Base-by-base conservation (phyloP, 2,329 filamentous ascomycete species). In the Alternaria burnsii region DNA sequence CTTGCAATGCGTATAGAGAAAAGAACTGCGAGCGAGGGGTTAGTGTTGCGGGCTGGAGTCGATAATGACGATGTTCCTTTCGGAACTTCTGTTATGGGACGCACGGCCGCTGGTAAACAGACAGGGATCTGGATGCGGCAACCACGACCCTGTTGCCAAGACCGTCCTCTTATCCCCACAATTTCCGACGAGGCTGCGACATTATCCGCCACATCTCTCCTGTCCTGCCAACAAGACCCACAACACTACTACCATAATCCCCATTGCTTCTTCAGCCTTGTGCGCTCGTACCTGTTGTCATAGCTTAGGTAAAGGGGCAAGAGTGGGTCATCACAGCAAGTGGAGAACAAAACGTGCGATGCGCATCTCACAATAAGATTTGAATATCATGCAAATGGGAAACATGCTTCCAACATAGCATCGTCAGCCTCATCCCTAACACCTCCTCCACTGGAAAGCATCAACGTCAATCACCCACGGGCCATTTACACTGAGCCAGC, bases 91-190 rank as follows among this genome's bases (percentile, higher is more conserved):
- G 66, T 65, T 65, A 55, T 70, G 62, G 24, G 55, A 55, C 55
- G 69, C 67, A 62, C 66, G 66, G 63, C 64, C 65, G 52, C 46
- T 50, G 55, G 56, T 66, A 72, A 72, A 74, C 70, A 71, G 66
- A 74, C 71, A 72, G 67, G 70, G 71, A 52, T 68, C 52, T 53
- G 50, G 58, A 57, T 61, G 57, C 62, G 52, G 58, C 65, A 67
- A 69, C 67, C 64, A 52, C 67, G 67, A 68, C 65, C 67, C 65
- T 60, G 61, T 50, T 48, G 62, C 66, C 46, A 61, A 52, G 66
- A 64, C 9, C 20, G 5, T 11, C 16, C 32, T 48, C 38, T 42
- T 24, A 26, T 51, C 57, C 44, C 44, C 57, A 55, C 52, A 53
- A 38, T 48, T 54, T 59, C 56, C 38, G 51, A 60, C 53, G 53